Base-by-base conservation (phyloP, 352 stramenopile genomes). In the Pythium angustatum region DNA sequence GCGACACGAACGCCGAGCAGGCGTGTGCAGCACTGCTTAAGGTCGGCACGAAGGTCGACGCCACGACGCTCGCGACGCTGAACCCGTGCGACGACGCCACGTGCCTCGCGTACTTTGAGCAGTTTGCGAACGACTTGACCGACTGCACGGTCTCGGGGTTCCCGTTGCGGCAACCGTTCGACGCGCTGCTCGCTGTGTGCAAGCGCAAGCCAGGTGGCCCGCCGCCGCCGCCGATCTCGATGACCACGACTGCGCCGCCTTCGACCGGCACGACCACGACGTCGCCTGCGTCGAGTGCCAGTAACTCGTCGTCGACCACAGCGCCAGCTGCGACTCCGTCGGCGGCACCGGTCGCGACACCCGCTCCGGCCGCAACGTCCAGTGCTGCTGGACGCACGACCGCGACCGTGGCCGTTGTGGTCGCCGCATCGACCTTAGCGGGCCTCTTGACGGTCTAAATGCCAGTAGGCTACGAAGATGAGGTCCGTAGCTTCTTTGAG, bases 31-130 rank as follows among this genome's bases (percentile, higher is more conserved):
- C 36, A 17, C 7, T 44, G 36, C 36, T 44, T 17, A 44, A 44
- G 36, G 36, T 4, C 36, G 33, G n/a, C 4, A 34, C 51, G 22
- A 48, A n/a, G 14, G 7, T 47, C 21, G 51, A 58, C 22, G 51
- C 36, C 2, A 17, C 30, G 4, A 41, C 33, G 36, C 33, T 58
- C 21, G 51, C 51, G n/a, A 34, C 14, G 9, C 36, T 58, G 5
- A 58, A 58, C 51, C 33, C 51, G 36, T 58, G 51, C 36, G 24
- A 48, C 33, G 51, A 58, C 24, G 3, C 17, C 11, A 12, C 36
- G 38, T 61, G 54, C 27, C 17, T 61, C 27, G 54, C 36, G 38
- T 61, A 41, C 28, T 49, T 24, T 38, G 45, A 61, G 27, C 27
- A 50, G 54, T 38, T 61, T 8, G 54, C 40, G 14, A 52, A 9